Base-by-base conservation (phyloP, 768 basidiomycete species). In the Termitomyces bulborhizus region DNA sequence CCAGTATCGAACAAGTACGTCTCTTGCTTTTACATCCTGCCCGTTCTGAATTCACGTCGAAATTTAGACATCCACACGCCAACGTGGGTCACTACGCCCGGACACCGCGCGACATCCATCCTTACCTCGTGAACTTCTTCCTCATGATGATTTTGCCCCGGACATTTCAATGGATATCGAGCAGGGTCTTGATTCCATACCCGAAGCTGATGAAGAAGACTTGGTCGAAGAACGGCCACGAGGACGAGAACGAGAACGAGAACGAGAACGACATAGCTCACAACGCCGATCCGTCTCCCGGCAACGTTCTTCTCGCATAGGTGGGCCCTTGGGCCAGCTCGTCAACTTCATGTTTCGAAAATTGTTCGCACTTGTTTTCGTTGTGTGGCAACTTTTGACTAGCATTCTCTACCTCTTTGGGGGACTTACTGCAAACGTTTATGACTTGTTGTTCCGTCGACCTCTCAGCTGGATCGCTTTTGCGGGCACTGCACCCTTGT, bases 131-230 rank as follows among this genome's bases (percentile, higher is more conserved):
- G 68, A 73, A 54, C 69, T 60, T 55, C 60, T 52, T 4, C 36
- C 27, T n/a, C 39, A 21, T 24, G 55, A 61, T 34, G 60, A 68
- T 11, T 29, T 61, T 26, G 60, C 59, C 34, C 57, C 66, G 48
- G 73, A 79, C 29, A 70, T 69, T 8, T 76, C 79, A 3, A 60
- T 75, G 46, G 65, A 79, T 26, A 68, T 75, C 31, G 81, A 82
- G 55, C 73, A 77, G 59, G 78, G 80, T 2, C 75, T 90, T 27
- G 71, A 80, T 24, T 80, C 84, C 7, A 86, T 90, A 62, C 74
- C 78, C 5, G 88, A 90, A 72, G 73, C 75, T 29, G 82, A 89
- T 3, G 86, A 88, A 63, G 74, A 70, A 29, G 69, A 54, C 63
- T 47, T 57, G 64, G 58, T 27, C 61, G 63, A 56, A 54, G 66